phyloP scores from a whole-genome alignment of 1,139 yeast species.

The Yamadazyma pseudoaaseri region DNA sequence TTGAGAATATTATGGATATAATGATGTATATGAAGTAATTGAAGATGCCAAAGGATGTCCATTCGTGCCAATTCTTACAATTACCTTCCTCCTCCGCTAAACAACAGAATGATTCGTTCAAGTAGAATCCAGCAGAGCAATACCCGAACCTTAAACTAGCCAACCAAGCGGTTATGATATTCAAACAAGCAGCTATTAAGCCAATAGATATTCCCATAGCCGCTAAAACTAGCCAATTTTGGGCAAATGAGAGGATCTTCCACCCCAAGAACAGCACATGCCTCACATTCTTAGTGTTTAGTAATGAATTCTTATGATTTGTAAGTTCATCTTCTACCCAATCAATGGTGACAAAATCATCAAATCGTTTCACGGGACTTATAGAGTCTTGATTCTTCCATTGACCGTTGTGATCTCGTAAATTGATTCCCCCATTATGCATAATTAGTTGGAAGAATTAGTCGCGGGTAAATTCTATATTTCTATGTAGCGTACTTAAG shows the following conservation, averaged over 20 bases:
- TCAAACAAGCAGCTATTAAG: conserved; percentile 74
- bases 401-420: conserved; percentile 29
- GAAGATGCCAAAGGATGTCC: conserved; percentile 44
- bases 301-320: conserved; percentile 47
- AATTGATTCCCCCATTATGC: neutral
- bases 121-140: conserved; percentile 67
- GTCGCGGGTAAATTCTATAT: too few species aligned
- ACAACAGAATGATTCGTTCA: conserved; percentile 80
- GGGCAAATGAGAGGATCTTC: conserved; percentile 47
- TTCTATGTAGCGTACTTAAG: too few species aligned
- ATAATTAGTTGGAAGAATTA: too few species aligned
- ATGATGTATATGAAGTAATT: conserved; percentile 61
- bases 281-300: conserved; percentile 18
- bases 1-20: conserved; percentile 62
- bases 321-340: conserved; percentile 78
- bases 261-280: conserved; percentile 19
- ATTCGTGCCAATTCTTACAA: conserved; percentile 57
- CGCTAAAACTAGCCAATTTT: conserved; percentile 75
- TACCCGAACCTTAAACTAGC: conserved; percentile 77
- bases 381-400: conserved; percentile 40
- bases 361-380: conserved; percentile 45
- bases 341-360: conserved; percentile 70
- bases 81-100: conserved; percentile 53
- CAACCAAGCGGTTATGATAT: conserved; percentile 83
- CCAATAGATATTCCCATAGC: conserved; percentile 78